Evolutionary conservation across 106 monocot species (phyloP), one percentile per base, ranked within the genome.

Genomic region (Amphibolis antarctica): DNA sequence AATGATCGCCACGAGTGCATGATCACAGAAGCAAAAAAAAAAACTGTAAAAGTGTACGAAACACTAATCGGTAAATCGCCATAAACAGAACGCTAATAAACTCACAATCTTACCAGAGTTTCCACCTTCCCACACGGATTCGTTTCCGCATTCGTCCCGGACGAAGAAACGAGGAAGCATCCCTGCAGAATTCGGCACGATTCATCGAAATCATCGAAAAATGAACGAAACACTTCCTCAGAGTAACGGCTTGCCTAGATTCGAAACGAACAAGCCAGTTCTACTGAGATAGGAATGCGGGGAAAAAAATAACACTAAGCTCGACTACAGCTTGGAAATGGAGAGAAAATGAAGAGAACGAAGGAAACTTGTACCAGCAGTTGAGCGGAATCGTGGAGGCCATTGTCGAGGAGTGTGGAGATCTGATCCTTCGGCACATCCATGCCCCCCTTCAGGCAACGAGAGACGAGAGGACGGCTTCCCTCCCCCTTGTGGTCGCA

Each of bases 401-500:
- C 83, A 63, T 83, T 85, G 9, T 93, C 93, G 69, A 93, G 74
- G 51, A 93, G 88, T 42, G 64, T 24, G 31, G 75, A 48, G 80
- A 93, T 93, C 58, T 88, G 85, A 75, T 93, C 93, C 72, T 81
- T 85, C 14, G 88, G 67, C 15, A 79, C 74, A 68, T 93, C 88
- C 93, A 93, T 93, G 55, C 20, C 62, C 19, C n/a, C 9, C 52
- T 18, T 20, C 30, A 17, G 17, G 7, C 55, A 66, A 27, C 44
- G 66, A 66, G 66, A 54, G 52, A 27, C n/a, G 66, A 66, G 66
- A 49, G 66, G 53, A 36, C n/a, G n/a, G n/a, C n/a, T n/a, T n/a
- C n/a, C n/a, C n/a, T n/a, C n/a, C n/a, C n/a, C n/a, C n/a, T n/a
- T n/a, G n/a, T n/a, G n/a, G n/a, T n/a, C n/a, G n/a, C n/a, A n/a